A percentile compares a stretch with the other conserved stretches of the same genome.
Evolutionary conservation across 2,329 filamentous ascomycete genomes (phyloP).

Genomic region (Scedosporium apiospermum): DNA sequence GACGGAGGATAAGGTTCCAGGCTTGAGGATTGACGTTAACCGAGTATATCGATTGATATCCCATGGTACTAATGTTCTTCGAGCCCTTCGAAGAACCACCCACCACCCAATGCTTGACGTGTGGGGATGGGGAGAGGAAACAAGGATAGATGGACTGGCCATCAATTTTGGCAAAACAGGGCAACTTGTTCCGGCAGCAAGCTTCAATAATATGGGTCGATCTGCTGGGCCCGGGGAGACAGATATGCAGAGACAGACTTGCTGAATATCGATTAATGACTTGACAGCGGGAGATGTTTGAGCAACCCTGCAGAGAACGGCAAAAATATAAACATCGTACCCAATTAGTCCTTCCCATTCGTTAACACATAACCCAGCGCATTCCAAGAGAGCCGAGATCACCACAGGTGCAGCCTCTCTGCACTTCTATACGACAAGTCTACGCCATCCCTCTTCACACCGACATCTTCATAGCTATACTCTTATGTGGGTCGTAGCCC

Average conservation of each 20-base stretch:
- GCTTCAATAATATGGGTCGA: neutral
- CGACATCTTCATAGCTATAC: conserved; percentile 98
- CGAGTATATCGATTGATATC: neutral
- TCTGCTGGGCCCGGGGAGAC: neutral
- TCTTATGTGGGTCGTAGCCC: conserved; percentile 84
- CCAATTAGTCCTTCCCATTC: neutral
- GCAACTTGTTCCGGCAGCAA: conserved; percentile 1
- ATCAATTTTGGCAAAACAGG: conserved; percentile 4
- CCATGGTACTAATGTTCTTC: neutral
- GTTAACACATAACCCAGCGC: neutral
- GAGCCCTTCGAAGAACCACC: neutral
- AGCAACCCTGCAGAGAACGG: neutral
- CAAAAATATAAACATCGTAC: neutral
- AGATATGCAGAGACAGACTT: neutral
- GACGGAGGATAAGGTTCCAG: conserved; percentile 2
- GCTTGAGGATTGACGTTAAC: conserved; percentile 1
- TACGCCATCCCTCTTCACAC: conserved; percentile 39
- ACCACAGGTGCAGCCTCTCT: neutral
- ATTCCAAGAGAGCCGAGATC: neutral
- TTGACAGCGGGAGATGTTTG: neutral
- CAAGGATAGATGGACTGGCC: neutral
- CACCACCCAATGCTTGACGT: neutral
- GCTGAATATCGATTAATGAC: neutral
- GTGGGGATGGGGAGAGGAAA: neutral
- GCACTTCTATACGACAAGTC: neutral